Base-by-base conservation (phyloP, 345 rosid species). In the Gossypium raimondii region DNA sequence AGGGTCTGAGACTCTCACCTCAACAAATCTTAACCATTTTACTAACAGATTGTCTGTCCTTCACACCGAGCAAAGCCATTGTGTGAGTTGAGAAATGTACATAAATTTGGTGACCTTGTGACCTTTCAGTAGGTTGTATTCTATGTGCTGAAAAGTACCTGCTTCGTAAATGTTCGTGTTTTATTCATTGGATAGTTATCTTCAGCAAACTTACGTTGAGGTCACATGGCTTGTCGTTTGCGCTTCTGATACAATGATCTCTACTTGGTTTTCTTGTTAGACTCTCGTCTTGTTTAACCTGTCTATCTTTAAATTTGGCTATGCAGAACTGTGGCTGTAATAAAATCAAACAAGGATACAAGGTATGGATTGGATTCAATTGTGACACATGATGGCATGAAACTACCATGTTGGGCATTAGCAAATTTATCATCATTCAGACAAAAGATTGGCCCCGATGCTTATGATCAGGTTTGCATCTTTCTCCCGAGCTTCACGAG, bases 361-460 rank as follows among this genome's bases (percentile, higher is more conserved):
- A 87, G 97, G 73, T 94, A 91, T 75, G 89, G 85, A 9, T 72
- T 85, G 47, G 93, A 89, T 77, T 91, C 93, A 4, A 86, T 94
- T 2, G 98, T 89, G 70, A 87, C 90, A 17, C 97, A 92, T 81
- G 94, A 92, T 83, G 97, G 97, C 45, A 86, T 82, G 75, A 91
- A 88, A 77, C 78, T 87, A 78, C 97, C 91, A 8, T 94, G 97
- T 80, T 84, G 87, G 86, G 82, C 97, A 2, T 59, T 94, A 45
- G 67, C 87, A 6, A 82, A 80, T 67, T 75, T 92, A 72, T 85
- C 90, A 44, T 81, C 87, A 47, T 94, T 94, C 77, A 87, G 78
- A 45, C 82, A 80, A 63, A 86, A 73, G 43, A 75, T 89, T 67
- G 95, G 97, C 34, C 25, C 45, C 2, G 89, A 86, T 70, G 92